phyloP scores from a whole-genome alignment of 176 grass and related monocot species.

The Secale cereale region DNA sequence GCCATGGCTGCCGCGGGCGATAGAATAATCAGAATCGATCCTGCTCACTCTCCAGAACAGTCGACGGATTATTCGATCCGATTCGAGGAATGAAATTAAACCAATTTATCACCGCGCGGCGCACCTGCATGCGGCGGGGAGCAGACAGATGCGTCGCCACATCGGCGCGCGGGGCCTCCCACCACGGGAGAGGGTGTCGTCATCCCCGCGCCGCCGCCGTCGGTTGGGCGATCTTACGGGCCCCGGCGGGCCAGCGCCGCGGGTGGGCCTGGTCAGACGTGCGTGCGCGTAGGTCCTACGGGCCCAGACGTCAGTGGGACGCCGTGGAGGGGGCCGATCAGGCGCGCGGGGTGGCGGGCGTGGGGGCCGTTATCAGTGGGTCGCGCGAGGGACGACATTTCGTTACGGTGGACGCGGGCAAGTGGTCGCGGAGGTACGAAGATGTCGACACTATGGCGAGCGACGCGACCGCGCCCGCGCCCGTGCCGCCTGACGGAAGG shows the following conservation, averaged over 20 bases:
- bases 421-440: not conserved
- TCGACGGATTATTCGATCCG: not conserved
- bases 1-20: constrained; percentile 14
- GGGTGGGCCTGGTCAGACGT: not conserved
- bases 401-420: not conserved
- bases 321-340: not conserved
- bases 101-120: not conserved
- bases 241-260: not conserved
- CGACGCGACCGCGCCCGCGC: not conserved
- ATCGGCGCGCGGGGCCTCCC: not conserved
- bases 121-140: not conserved
- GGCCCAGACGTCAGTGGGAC: not conserved
- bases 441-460: constrained; percentile 61
- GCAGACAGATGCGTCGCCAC: not conserved
- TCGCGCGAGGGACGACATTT: not conserved
- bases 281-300: not conserved
- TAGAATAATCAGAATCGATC: not conserved
- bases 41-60: not conserved
- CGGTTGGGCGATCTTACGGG: not conserved
- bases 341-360: too few species aligned
- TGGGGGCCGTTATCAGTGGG: not conserved
- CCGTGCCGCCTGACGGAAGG: not conserved
- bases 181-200: constrained; percentile 14
- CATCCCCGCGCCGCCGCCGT: not conserved
- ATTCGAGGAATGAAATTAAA: not conserved